These are phyloP conservation scores for Theileria annulata DNA, from an alignment of 169 alveolate genomes.

Conservation along the genomic window DNA sequence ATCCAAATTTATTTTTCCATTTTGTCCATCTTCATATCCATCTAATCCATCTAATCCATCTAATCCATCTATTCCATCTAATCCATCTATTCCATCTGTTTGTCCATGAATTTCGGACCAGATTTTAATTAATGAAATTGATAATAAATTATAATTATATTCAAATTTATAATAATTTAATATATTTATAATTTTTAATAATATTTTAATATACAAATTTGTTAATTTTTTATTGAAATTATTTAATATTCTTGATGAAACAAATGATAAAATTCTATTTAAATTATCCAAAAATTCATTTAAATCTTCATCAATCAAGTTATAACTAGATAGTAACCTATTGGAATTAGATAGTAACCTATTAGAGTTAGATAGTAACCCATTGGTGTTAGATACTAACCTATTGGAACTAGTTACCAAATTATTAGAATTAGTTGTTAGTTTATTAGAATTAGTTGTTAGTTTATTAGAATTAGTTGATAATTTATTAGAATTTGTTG, in stretches of 20 bases:
- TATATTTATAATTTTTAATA: background rate
- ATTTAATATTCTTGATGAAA: background rate
- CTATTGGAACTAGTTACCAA: too few relatives aligned
- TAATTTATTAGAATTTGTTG: background rate
- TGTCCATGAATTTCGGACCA: background rate
- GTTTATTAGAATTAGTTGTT: background rate
- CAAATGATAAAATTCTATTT: background rate
- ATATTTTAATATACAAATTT: constrained; percentile 2
- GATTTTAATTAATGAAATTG: background rate
- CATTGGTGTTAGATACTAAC: too few relatives aligned
- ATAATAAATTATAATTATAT: background rate
- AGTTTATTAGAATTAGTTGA: background rate
- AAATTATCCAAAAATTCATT: constrained; percentile 2
- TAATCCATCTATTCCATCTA: too few relatives aligned
- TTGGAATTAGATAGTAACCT: too few relatives aligned
- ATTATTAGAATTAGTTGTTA: background rate
- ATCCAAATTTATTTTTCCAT: too few relatives aligned
- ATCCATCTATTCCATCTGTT: too few relatives aligned
- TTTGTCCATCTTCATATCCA: too few relatives aligned
- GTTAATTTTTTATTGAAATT: background rate
- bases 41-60: too few relatives aligned
- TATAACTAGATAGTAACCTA: too few relatives aligned
- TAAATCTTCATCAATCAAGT: background rate
- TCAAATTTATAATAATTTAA: background rate
- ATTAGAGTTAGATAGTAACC: too few relatives aligned